These are phyloP conservation scores for Chlorella ohadii DNA, from an alignment of 139 green algal genomes.

Conservation along the genomic window DNA sequence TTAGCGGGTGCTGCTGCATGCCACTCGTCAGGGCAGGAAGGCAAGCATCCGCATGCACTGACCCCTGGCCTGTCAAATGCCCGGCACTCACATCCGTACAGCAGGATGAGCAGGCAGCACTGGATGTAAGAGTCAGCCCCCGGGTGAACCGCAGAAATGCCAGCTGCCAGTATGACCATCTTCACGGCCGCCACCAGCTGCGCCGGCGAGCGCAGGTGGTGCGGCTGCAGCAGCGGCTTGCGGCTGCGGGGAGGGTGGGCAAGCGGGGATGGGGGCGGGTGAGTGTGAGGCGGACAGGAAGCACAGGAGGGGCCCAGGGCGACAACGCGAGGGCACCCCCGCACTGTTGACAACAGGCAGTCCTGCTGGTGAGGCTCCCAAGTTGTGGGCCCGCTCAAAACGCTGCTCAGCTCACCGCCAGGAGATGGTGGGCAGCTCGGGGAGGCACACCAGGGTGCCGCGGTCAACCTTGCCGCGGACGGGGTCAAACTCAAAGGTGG, in stretches of 20 bases:
- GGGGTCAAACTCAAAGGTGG: constrained; percentile 44
- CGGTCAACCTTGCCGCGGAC: constrained; percentile 35
- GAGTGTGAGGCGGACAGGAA: background rate
- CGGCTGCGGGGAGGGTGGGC: background rate
- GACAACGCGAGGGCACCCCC: too few relatives aligned
- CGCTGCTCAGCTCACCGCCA: constrained; percentile 27
- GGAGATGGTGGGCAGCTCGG: constrained; percentile 27
- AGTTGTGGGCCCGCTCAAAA: too few relatives aligned
- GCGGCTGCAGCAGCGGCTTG: constrained; percentile 6
- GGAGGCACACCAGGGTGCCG: constrained; percentile 35
- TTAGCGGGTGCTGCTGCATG: too few relatives aligned
- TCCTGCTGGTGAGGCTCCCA: too few relatives aligned
- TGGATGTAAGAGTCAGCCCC: constrained; percentile 19
- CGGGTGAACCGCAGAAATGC: background rate
- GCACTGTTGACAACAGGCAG: too few relatives aligned
- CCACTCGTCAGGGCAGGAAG: too few relatives aligned
- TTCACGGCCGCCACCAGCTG: constrained; percentile 9
- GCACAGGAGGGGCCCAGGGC: background rate
- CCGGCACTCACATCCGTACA: constrained; percentile 39
- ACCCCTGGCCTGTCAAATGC: too few relatives aligned
- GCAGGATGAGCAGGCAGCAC: constrained; percentile 27
- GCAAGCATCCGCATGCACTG: too few relatives aligned
- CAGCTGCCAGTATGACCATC: constrained; percentile 1
- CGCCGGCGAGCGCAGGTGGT: constrained; percentile 14
- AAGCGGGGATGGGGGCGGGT: background rate